phyloP scores from a whole-genome alignment of 768 basidiomycete species.

The Dacryopinax spathularia region DNA sequence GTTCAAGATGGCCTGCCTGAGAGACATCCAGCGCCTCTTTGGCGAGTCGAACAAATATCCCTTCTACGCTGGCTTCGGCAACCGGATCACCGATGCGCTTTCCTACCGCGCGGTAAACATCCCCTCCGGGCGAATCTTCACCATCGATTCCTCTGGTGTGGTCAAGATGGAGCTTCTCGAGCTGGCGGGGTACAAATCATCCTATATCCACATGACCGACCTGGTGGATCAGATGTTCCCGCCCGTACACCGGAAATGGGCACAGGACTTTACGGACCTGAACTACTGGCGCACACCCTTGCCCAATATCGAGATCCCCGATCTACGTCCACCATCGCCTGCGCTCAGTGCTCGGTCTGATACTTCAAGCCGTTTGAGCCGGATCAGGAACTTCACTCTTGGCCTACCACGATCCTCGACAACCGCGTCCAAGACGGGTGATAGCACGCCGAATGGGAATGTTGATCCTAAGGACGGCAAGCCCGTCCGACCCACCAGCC shows the following conservation, averaged over 20 bases:
- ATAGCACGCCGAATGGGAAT: neutral
- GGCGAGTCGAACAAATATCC: constrained; percentile 53
- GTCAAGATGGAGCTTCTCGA: constrained; percentile 97
- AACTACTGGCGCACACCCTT: constrained; percentile 87
- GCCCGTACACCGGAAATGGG: constrained; percentile 77
- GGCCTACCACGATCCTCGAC: constrained; percentile 15
- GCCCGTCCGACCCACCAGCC: neutral
- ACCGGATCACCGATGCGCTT: constrained; percentile 92
- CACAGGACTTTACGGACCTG: constrained; percentile 88
- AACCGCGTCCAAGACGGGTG: neutral
- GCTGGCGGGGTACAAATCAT: constrained; percentile 91
- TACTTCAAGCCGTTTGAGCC: constrained; percentile 37
- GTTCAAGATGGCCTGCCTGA: constrained; percentile 99
- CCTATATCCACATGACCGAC: constrained; percentile 98
- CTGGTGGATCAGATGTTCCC: constrained; percentile 99
- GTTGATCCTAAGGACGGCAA: neutral
- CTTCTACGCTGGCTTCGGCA: constrained; percentile 96
- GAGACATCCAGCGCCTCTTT: constrained; percentile 87
- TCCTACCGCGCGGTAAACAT: constrained; percentile 95
- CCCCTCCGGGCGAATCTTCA: constrained; percentile 88
- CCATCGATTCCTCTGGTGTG: constrained; percentile 81
- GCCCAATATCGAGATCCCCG: constrained; percentile 63
- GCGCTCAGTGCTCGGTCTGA: constrained; percentile 90
- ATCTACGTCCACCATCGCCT: constrained; percentile 75
- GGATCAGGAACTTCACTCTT: constrained; percentile 67